These are phyloP conservation scores for Ustilaginoidea virens DNA, from an alignment of 2,329 filamentous ascomycete genomes.

Conservation along the genomic window DNA sequence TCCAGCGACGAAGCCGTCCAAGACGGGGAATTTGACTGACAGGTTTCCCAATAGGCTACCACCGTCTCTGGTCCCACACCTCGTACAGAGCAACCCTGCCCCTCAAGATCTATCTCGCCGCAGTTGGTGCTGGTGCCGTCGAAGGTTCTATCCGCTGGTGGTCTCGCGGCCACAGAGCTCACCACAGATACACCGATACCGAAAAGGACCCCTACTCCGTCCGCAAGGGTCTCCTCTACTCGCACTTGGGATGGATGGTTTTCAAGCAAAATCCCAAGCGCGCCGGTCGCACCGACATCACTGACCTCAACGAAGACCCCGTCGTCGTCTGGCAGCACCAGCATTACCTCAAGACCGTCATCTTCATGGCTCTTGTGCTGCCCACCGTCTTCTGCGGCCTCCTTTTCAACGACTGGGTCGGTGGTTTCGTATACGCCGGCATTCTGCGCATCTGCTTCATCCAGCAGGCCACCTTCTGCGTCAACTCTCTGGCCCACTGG, in stretches of 20 bases:
- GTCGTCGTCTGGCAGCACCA: constrained; percentile 80
- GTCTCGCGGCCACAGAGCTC: constrained; percentile 72
- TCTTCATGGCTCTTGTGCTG: constrained; percentile 63
- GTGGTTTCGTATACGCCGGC: constrained; percentile 72
- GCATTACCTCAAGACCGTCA: constrained; percentile 67
- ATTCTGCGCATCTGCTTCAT: constrained; percentile 81
- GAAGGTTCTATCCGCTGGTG: constrained; percentile 83
- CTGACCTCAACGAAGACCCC: constrained; percentile 72
- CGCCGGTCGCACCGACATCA: constrained; percentile 76
- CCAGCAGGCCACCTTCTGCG: constrained; percentile 84
- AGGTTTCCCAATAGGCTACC: constrained; percentile 15
- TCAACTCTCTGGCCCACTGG: constrained; percentile 85
- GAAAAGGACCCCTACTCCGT: constrained; percentile 87
- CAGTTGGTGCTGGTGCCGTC: constrained; percentile 67
- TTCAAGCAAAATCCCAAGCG: constrained; percentile 88
- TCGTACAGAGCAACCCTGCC: constrained; percentile 66
- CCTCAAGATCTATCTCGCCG: constrained; percentile 69
- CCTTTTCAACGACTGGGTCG: constrained; percentile 66
- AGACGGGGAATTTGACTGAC: neutral
- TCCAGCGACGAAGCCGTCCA: no score
- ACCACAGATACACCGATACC: constrained; percentile 85
- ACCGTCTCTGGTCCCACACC: constrained; percentile 75
- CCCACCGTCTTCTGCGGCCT: constrained; percentile 63
- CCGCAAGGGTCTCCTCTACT: constrained; percentile 75
- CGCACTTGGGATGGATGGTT: constrained; percentile 72